Conservation (phyloP, 176 grass and related monocot genomes). For the Carex cristatella region DNA sequence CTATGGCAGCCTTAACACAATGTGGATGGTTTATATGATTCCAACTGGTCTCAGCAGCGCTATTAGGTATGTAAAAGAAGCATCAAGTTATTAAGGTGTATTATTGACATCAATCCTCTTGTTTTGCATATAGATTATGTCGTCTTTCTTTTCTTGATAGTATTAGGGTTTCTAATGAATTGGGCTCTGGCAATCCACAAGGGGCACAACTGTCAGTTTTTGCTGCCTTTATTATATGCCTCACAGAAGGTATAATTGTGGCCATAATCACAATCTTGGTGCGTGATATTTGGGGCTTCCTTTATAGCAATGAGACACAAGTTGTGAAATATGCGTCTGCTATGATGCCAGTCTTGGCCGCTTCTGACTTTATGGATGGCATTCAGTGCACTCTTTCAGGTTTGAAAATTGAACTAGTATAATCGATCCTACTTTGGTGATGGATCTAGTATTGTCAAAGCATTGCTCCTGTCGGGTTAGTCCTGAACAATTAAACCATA, state of each 20-base stretch:
- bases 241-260: conserved; percentile 55
- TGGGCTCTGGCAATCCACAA: conserved; percentile 61
- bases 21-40: conserved; percentile 98
- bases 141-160: conserved; percentile 33
- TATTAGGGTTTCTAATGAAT: conserved; percentile 92
- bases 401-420: conserved; percentile 22
- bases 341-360: conserved; percentile 88
- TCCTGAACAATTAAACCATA: not conserved
- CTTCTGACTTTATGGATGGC: conserved; percentile 91
- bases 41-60: conserved; percentile 88
- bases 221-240: conserved; percentile 52
- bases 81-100: not conserved
- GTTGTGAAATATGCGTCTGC: conserved; percentile 58
- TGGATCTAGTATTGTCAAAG: not conserved
- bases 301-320: conserved; percentile 68
- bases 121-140: not conserved
- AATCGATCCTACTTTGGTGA: not conserved
- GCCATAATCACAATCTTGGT: conserved; percentile 51
- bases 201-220: conserved; percentile 46
- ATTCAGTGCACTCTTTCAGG: conserved; percentile 91
- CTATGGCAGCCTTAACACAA: conserved; percentile 72
- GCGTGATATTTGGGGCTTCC: conserved; percentile 59
- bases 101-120: not conserved
- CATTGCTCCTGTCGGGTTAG: not conserved
- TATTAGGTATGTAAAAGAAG: conserved; percentile 41